phyloP scores from a whole-genome alignment of 495 filamentous ascomycete genomes.

The Podospora appendiculata region DNA sequence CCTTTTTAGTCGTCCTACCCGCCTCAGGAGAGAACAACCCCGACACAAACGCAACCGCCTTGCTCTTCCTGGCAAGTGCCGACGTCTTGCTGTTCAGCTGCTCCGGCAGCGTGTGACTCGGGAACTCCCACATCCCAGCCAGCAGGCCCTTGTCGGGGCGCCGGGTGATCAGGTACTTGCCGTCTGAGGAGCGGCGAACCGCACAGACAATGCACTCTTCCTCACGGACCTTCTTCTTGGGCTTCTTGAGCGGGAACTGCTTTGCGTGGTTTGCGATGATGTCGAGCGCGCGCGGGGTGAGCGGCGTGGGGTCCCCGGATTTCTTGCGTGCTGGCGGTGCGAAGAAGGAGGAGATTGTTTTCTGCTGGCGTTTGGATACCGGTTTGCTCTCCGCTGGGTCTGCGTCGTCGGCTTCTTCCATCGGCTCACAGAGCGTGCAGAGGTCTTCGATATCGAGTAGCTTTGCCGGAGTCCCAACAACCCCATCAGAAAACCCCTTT shows the following conservation, averaged over 20 bases:
- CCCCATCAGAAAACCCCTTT: background rate
- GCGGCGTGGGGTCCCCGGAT: background rate
- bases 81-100: constrained; percentile 8
- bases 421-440: constrained; percentile 29
- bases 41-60: constrained; percentile 17
- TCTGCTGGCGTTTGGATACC: background rate
- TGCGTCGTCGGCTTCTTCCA: constrained; percentile 15
- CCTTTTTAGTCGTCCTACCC: background rate
- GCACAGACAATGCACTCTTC: constrained; percentile 39
- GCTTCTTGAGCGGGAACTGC: constrained; percentile 31
- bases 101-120: constrained; percentile 25
- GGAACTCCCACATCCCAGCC: constrained; percentile 39
- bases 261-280: constrained; percentile 27
- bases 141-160: constrained; percentile 37
- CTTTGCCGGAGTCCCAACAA: background rate
- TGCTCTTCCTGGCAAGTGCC: constrained; percentile 12
- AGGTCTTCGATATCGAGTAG: constrained; percentile 33
- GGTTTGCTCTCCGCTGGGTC: background rate
- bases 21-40: constrained; percentile 1
- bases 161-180: constrained; percentile 30
- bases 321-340: background rate
- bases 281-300: constrained; percentile 8
- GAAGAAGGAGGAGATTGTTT: constrained; percentile 25
- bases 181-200: constrained; percentile 25
- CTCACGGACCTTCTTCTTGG: constrained; percentile 34